These are phyloP conservation scores for Globisporangium takayamanum DNA, from an alignment of 352 stramenopile species.

Conservation along the genomic window DNA sequence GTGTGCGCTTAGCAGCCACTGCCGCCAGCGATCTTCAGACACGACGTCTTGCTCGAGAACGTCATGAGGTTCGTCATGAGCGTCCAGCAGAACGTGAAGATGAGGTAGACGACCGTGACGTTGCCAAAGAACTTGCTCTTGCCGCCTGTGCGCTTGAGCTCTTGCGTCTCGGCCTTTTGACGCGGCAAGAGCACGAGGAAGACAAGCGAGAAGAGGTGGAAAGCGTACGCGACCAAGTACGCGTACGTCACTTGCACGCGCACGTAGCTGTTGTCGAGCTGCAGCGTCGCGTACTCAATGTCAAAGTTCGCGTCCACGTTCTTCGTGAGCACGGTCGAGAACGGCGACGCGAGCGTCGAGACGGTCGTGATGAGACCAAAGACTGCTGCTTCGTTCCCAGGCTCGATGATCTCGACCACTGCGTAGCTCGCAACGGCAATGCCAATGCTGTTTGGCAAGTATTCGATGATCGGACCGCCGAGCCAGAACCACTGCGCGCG, in stretches of 20 bases:
- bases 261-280: conserved; percentile 15
- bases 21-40: conserved; percentile 10
- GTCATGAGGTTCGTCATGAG: conserved; percentile 22
- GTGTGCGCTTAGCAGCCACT: conserved; percentile 44
- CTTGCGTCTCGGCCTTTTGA: conserved; percentile 20
- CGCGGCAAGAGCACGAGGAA: conserved; percentile 20
- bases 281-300: conserved; percentile 14
- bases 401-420: conserved; percentile 18
- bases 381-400: conserved; percentile 18
- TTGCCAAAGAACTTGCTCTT: conserved; percentile 16
- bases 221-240: conserved; percentile 17
- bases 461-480: conserved; percentile 16
- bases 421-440: conserved; percentile 14
- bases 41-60: conserved; percentile 14
- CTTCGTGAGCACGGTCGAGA: conserved; percentile 16
- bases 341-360: conserved; percentile 15
- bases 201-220: conserved; percentile 17
- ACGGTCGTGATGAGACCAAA: conserved; percentile 21
- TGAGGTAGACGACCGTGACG: conserved; percentile 14
- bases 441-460: conserved; percentile 15
- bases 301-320: conserved; percentile 14
- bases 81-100: conserved; percentile 14
- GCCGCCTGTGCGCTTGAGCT: conserved; percentile 21
- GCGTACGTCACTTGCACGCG: conserved; percentile 19
- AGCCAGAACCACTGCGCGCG: conserved; percentile 36